phyloP scores from a whole-genome alignment of 2,329 filamentous ascomycete species.

The Hypomyces perniciosus region DNA sequence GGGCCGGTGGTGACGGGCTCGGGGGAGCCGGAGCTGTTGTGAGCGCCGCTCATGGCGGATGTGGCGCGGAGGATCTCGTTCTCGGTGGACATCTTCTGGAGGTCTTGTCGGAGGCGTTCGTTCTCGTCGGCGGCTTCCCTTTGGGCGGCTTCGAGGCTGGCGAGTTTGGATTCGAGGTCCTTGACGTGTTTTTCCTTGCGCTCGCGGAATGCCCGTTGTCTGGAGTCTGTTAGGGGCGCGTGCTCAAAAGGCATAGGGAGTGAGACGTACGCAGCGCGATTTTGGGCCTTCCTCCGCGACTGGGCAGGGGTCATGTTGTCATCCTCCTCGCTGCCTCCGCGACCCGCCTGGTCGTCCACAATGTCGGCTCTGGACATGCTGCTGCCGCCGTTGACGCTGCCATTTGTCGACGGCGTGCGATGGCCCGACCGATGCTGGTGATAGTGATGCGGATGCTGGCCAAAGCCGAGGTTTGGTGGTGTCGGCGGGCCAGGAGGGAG shows the following conservation, averaged over 20 bases:
- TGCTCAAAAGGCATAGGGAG: not conserved
- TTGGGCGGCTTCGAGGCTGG: slow-evolving; percentile 67
- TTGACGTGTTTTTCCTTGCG: slow-evolving; percentile 92
- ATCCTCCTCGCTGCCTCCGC: slow-evolving; percentile 48
- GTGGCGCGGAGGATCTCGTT: slow-evolving; percentile 90
- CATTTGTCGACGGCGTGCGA: slow-evolving; percentile 17
- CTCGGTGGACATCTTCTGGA: slow-evolving; percentile 80
- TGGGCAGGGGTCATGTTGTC: slow-evolving; percentile 52
- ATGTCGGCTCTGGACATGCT: slow-evolving; percentile 32
- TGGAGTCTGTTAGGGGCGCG: slow-evolving; percentile 29
- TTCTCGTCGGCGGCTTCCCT: slow-evolving; percentile 73
- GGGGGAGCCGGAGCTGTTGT: slow-evolving; percentile 35
- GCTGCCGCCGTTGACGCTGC: slow-evolving; percentile 16
- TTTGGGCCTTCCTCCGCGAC: slow-evolving; percentile 55
- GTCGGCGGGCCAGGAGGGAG: slow-evolving; percentile 43
- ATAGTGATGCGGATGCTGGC: slow-evolving; percentile 21
- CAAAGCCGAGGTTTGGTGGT: slow-evolving; percentile 39
- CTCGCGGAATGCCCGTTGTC: slow-evolving; percentile 92
- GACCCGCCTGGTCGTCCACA: slow-evolving; percentile 27
- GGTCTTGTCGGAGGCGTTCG: slow-evolving; percentile 74
- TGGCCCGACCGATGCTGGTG: slow-evolving; percentile 20
- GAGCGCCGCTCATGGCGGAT: slow-evolving; percentile 37
- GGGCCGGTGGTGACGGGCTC: slow-evolving; percentile 56
- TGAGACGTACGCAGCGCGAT: slow-evolving; percentile 52
- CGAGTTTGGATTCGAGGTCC: slow-evolving; percentile 83